Conservation (phyloP, 257 asterid genomes). For the Fraxinus cuspidata region DNA sequence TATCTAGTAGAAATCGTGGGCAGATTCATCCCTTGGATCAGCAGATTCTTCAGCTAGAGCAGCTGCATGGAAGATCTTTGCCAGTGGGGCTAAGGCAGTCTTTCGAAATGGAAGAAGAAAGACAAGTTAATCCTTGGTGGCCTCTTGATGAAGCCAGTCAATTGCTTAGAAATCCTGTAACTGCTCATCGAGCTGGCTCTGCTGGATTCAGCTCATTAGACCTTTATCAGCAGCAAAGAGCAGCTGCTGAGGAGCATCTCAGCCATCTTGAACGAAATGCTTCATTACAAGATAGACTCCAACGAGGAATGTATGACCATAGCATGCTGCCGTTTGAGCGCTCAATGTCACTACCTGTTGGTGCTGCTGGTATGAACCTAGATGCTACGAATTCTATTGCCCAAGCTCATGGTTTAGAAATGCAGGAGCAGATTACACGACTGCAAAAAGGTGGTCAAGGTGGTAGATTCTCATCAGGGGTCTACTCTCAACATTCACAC, state of each 20-base stretch:
- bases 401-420: constrained; percentile 70
- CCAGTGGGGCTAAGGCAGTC: constrained; percentile 75
- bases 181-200: constrained; percentile 51
- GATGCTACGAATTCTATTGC: constrained; percentile 58
- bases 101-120: constrained; percentile 83
- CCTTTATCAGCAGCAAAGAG: constrained; percentile 63
- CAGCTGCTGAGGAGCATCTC: constrained; percentile 71
- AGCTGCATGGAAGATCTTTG: constrained; percentile 74
- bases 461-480: constrained; percentile 63
- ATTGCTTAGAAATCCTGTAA: constrained; percentile 59
- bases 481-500: constrained; percentile 57
- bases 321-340: constrained; percentile 65
- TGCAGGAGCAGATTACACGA: constrained; percentile 69
- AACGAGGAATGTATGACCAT: constrained; percentile 66
- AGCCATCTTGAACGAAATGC: constrained; percentile 65
- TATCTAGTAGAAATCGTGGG: constrained; percentile 73
- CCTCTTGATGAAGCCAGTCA: constrained; percentile 73
- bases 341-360: constrained; percentile 58
- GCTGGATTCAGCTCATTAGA: constrained; percentile 73
- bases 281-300: constrained; percentile 74
- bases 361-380: constrained; percentile 59
- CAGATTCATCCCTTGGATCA: constrained; percentile 69
- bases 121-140: constrained; percentile 66
- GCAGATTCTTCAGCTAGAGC: constrained; percentile 58
- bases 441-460: constrained; percentile 63